Conservation (phyloP, 768 basidiomycete genomes). For the Collybiopsis confluens region DNA sequence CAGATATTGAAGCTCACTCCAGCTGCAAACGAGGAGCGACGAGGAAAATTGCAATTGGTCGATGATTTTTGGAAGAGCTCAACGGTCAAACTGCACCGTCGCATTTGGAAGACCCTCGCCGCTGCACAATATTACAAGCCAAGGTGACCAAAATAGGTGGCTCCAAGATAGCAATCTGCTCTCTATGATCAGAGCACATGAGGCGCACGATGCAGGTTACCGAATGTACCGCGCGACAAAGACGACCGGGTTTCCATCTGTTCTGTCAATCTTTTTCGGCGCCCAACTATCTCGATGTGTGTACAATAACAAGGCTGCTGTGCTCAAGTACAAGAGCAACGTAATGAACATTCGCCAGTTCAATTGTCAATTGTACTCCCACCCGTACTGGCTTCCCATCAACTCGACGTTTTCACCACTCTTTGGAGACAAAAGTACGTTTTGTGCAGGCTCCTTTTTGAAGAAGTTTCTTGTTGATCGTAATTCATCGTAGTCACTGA, state of each 20-base stretch:
- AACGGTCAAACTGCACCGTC: too few relatives aligned
- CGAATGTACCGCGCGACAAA: slow-evolving; percentile 99
- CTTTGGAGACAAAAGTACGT: slow-evolving; percentile 91
- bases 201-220: slow-evolving; percentile 99
- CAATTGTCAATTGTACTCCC: slow-evolving; percentile 93
- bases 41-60: too few relatives aligned
- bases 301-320: slow-evolving; percentile 98
- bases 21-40: too few relatives aligned
- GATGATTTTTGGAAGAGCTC: too few relatives aligned
- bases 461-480: background rate
- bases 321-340: slow-evolving; percentile 98
- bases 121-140: too few relatives aligned
- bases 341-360: slow-evolving; percentile 99
- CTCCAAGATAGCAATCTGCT: slow-evolving; percentile 96
- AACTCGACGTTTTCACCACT: slow-evolving; percentile 98
- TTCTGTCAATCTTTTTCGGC: slow-evolving; percentile 99
- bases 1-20: too few relatives aligned
- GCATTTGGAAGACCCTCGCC: too few relatives aligned
- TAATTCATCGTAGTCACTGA: slow-evolving; percentile 75
- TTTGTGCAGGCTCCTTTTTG: slow-evolving; percentile 25
- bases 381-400: slow-evolving; percentile 97
- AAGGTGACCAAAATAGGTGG: too few relatives aligned
- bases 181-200: slow-evolving; percentile 96
- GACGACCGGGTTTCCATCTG: slow-evolving; percentile 96
- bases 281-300: slow-evolving; percentile 97